A percentile compares a stretch with the other conserved stretches of the same genome.
Evolutionary conservation across 768 basidiomycete genomes (phyloP).

Genomic region (Hemileccinum impolitum): DNA sequence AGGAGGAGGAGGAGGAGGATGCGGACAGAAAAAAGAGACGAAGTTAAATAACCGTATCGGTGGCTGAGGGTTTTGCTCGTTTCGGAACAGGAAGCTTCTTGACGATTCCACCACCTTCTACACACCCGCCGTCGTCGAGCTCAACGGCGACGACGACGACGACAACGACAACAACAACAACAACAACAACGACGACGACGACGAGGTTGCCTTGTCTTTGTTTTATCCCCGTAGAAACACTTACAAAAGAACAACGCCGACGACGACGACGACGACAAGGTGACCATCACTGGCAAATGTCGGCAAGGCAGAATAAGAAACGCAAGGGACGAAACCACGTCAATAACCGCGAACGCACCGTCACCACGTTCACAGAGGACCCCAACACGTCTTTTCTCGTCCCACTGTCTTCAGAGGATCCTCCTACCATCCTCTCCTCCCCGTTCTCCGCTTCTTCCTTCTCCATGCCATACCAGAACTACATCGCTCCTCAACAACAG

Average conservation of each 20-base stretch:
- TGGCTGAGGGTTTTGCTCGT: slow-evolving; percentile 13
- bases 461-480: slow-evolving; percentile 36
- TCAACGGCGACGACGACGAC: too few species aligned
- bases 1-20: neutral
- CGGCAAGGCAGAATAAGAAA: slow-evolving; percentile 63
- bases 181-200: too few species aligned
- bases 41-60: slow-evolving; percentile 1
- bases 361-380: slow-evolving; percentile 62
- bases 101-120: slow-evolving; percentile 28
- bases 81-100: slow-evolving; percentile 15
- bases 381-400: slow-evolving; percentile 52
- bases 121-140: too few species aligned
- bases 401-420: slow-evolving; percentile 51
- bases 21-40: neutral
- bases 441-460: slow-evolving; percentile 39
- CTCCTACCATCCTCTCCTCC: slow-evolving; percentile 37
- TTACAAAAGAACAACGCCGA: too few species aligned
- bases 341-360: slow-evolving; percentile 62
- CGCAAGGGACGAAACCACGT: slow-evolving; percentile 53
- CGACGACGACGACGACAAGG: too few species aligned
- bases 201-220: too few species aligned
- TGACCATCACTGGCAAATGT: too few species aligned
- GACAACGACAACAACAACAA: too few species aligned
- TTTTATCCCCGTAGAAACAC: too few species aligned
- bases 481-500: slow-evolving; percentile 17